Evolutionary conservation across 805 yeast genomes (phyloP).

Genomic region (Novakomyces olei): DNA sequence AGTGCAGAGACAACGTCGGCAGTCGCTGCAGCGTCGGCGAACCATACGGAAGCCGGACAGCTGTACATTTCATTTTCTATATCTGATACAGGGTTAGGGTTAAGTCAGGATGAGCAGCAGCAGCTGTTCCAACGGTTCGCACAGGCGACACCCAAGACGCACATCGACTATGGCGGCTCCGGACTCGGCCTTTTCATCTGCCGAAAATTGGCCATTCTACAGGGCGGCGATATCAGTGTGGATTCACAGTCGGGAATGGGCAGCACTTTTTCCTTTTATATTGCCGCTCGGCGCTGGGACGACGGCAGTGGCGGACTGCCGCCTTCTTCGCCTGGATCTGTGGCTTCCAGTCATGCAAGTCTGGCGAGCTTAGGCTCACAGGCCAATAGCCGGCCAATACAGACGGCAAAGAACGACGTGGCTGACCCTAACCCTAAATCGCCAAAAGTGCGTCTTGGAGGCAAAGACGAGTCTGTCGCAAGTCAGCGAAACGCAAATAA

Average conservation of each 20-base stretch:
- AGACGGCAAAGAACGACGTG: no score
- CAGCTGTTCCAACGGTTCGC: conserved; percentile 91
- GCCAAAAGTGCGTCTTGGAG: conserved; percentile 2
- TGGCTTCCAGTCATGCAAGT: no score
- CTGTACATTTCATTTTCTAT: conserved; percentile 37
- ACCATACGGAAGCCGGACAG: no score
- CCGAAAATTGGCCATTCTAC: conserved; percentile 69
- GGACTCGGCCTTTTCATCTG: conserved; percentile 84
- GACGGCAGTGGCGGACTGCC: no score
- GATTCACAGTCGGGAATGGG: conserved; percentile 63
- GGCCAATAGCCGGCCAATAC: no score
- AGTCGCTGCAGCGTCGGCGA: no score
- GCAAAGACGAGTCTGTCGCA: conserved; percentile 1
- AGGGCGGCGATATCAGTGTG: conserved; percentile 67
- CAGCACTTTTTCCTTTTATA: conserved; percentile 57
- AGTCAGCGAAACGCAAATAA: not conserved
- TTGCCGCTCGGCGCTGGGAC: conserved; percentile 22
- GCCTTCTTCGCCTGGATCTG: not conserved
- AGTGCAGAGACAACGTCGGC: conserved; percentile 1
- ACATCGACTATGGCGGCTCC: conserved; percentile 75
- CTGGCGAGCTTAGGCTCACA: no score
- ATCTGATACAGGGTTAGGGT: conserved; percentile 84
- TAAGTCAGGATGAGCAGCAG: conserved; percentile 56
- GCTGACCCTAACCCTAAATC: not conserved
- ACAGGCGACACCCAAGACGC: conserved; percentile 80